phyloP scores from a whole-genome alignment of 257 asterid species.

The Orobanche coerulescens region DNA sequence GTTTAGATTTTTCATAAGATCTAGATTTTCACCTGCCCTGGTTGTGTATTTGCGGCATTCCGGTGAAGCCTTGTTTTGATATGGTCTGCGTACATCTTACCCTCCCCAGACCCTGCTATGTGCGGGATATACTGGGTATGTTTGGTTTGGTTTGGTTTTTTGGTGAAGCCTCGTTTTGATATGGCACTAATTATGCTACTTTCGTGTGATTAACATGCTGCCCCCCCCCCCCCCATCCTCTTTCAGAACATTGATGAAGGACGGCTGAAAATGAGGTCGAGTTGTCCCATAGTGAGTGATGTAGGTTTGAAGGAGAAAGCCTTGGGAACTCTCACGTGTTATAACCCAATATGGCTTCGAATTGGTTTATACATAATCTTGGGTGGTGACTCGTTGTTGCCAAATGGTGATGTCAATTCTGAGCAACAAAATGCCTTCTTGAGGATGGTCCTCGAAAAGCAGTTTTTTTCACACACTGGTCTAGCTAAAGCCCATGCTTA shows the following conservation, averaged over 20 bases:
- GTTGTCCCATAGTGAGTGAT: constrained; percentile 92
- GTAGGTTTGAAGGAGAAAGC: constrained; percentile 90
- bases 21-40: not conserved
- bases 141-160: too few relatives aligned
- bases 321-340: constrained; percentile 63
- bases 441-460: constrained; percentile 79
- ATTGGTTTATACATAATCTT: constrained; percentile 70
- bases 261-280: constrained; percentile 70
- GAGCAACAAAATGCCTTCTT: constrained; percentile 79
- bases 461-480: constrained; percentile 65
- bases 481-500: constrained; percentile 81
- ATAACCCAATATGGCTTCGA: constrained; percentile 80
- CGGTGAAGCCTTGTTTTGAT: not conserved
- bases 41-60: constrained; percentile 1
- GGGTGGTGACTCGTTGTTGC: constrained; percentile 85
- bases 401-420: constrained; percentile 48
- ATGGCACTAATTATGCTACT: not conserved
- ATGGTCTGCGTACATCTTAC: too few relatives aligned
- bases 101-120: too few relatives aligned
- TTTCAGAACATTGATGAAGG: constrained; percentile 87
- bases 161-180: too few relatives aligned
- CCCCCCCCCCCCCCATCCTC: not conserved
- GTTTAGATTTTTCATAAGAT: not conserved
- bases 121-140: too few relatives aligned
- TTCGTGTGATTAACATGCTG: not conserved